phyloP scores from a whole-genome alignment of 2,329 filamentous ascomycete species.

The Talaromyces sp. region DNA sequence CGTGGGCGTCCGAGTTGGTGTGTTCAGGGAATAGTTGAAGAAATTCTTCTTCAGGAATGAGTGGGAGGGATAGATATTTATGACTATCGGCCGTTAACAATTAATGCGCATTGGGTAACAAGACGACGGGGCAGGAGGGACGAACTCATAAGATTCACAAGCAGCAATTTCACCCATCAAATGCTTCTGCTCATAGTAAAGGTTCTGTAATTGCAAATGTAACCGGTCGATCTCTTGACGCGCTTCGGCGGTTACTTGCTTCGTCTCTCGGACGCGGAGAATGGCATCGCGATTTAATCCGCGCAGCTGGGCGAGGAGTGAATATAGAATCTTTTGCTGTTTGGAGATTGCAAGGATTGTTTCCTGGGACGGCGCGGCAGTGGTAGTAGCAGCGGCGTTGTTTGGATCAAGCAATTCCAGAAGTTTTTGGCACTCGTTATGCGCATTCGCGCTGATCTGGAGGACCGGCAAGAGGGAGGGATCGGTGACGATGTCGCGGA shows the following conservation, averaged over 20 bases:
- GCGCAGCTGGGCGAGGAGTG: constrained; percentile 73
- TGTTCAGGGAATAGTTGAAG: constrained; percentile 70
- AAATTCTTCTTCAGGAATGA: constrained; percentile 81
- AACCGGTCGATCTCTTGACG: constrained; percentile 86
- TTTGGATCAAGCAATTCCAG: constrained; percentile 52
- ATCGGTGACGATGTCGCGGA: constrained; percentile 58
- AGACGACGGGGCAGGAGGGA: constrained; percentile 21
- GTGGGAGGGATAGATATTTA: constrained; percentile 77
- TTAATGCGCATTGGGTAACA: background rate
- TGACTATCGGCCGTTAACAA: constrained; percentile 47
- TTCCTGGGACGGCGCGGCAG: constrained; percentile 41
- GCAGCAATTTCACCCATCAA: constrained; percentile 82
- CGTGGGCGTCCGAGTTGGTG: constrained; percentile 65
- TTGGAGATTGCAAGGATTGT: constrained; percentile 59
- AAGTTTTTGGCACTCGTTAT: constrained; percentile 62
- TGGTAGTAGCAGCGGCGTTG: constrained; percentile 25
- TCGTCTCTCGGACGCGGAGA: constrained; percentile 76
- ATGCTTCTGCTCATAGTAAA: constrained; percentile 94
- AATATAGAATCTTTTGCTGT: constrained; percentile 73
- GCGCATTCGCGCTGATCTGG: constrained; percentile 65
- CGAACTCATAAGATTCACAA: constrained; percentile 87
- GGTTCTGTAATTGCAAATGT: constrained; percentile 87
- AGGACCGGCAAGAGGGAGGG: constrained; percentile 63
- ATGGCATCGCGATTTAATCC: constrained; percentile 78
- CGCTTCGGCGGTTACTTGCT: constrained; percentile 77